Base-by-base conservation (phyloP, 805 yeast genomes). In the Candida montana region DNA sequence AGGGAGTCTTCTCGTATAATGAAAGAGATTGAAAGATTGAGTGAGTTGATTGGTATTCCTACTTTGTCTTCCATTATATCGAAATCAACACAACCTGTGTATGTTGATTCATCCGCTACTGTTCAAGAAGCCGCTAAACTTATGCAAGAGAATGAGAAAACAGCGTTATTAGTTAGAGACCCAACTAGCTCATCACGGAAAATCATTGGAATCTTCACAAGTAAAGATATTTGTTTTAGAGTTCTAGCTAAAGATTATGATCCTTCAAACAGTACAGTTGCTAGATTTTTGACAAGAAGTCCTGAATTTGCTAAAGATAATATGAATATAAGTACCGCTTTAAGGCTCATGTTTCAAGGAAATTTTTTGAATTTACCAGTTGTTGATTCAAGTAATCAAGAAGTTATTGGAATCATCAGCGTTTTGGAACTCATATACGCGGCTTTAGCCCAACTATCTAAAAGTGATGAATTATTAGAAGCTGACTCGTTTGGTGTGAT, bases 331-430 rank as follows among this genome's bases (percentile, higher is more conserved):
- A 67, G 68, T 41, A 61, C 64, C 5, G 75, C 74, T 7, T 50
- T 71, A 40, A 57, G 73, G 45, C 49, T 68, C 41, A 71, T 71
- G 76, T 71, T 65, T 45, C 70, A 67, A 37, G 76, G 75, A 0
- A 67, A 69, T 43, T 71, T 65, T 41, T 46, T 71, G 37, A 71
- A 69, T 42, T 49, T 71, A 37, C 76, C 76, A 1, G 66, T 70
- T 8, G 61, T 59, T 33, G 58, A 64, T 44, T 50, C 53, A 7
- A 18, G 44, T 1, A 45, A 46, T 8, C 44, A 42, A 12, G 54
- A 50, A 2, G 46, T 71, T 3, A 56, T 65, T n/a, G 75, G 74
- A 2, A 56, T 71, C 6, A 67, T 69, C 7, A 67, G 69, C 45
- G 74, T 71, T 3, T 49, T 71, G 18, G 72, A 70, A 39, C 44